Evolutionary conservation across 2,329 filamentous ascomycete genomes (phyloP).

Genomic region (Fusarium pininemorale): DNA sequence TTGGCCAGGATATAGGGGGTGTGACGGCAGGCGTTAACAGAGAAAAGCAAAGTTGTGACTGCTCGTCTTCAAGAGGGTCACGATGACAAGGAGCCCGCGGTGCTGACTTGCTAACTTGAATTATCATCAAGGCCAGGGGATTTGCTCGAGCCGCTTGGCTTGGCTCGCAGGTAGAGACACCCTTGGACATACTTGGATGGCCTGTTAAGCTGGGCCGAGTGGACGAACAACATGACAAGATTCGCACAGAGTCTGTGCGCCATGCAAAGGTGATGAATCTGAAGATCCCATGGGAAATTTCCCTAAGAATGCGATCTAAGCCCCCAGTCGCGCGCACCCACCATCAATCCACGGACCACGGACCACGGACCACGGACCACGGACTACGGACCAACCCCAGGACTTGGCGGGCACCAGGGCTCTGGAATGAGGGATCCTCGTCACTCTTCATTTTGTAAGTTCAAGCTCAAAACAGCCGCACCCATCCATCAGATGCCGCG

Average conservation of each 20-base stretch:
- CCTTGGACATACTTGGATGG: background rate
- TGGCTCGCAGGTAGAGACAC: slow-evolving; percentile 12
- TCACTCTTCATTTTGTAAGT: slow-evolving; percentile 10
- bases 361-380: slow-evolving; percentile 23
- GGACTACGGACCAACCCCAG: slow-evolving; percentile 24
- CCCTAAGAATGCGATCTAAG: slow-evolving; percentile 32
- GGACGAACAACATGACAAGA: background rate
- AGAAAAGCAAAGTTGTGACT: slow-evolving; percentile 41
- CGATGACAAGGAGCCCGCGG: slow-evolving; percentile 22
- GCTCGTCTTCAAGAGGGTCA: slow-evolving; percentile 30
- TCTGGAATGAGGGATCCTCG: slow-evolving; percentile 38
- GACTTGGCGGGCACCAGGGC: slow-evolving; percentile 31
- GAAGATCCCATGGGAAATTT: slow-evolving; percentile 36
- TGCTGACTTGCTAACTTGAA: slow-evolving; percentile 18
- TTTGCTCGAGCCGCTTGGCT: slow-evolving; percentile 11
- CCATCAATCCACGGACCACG: slow-evolving; percentile 27
- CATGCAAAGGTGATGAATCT: slow-evolving; percentile 12
- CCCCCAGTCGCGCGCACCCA: slow-evolving; percentile 22
- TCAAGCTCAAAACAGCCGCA: background rate
- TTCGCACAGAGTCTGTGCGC: slow-evolving; percentile 23
- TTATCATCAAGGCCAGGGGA: slow-evolving; percentile 13
- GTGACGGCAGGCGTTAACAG: slow-evolving; percentile 14
- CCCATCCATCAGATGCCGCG: slow-evolving; percentile 12
- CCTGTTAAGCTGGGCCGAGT: background rate
- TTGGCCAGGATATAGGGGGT: slow-evolving; percentile 12